Evolutionary conservation across 2,329 filamentous ascomycete species (phyloP), one percentile per base, ranked within the genome.

Genomic region (Botryotinia narcissicola): DNA sequence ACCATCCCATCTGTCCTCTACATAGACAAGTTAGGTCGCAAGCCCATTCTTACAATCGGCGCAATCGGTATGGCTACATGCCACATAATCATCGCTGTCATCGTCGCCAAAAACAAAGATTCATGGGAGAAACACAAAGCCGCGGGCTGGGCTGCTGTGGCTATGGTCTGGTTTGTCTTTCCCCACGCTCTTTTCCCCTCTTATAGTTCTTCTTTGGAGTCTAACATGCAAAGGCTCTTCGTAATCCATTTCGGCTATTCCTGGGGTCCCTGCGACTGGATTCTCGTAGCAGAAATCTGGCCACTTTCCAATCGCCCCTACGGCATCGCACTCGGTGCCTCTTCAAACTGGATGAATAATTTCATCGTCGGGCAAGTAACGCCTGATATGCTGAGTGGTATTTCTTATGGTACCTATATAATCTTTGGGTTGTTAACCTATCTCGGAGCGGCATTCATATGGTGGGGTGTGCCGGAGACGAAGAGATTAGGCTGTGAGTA

Each of bases 251-350:
- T 94, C 78, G 92, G 90, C 44, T 93, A 93, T 80, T 90, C 87
- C 0, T 94, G 92, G 92, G 91, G 91, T 0, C 92, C 91, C 3
- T 91, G 89, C 77, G 87, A 90, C 0, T 94, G 92, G 92, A 92
- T 93, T 74, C 85, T 94, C 72, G 87, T 93, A 1, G 88, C 91
- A 3, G 92, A 94, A 82, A 89, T 94, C 60, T 94, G 90, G 89
- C 92, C 92, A 0, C 82, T 93, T 8, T 90, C 87, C 73, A 89
- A 89, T 16, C 87, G 91, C 3, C 87, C 92, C 0, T 92, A 93
- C 74, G 92, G 92, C 59, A 91, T 92, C 20, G 86, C 91, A 0
- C 83, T 94, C 0, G 91, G 90, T 25, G 90, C 90, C 2, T 89
- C 87, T 3, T 87, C 86, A 77, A 91, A 91, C 80, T 90, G 88